Evolutionary conservation across 371 early-diverging fungal species (phyloP), one percentile per base, ranked within the genome.

Genomic region (Rhizopus stolonifer): DNA sequence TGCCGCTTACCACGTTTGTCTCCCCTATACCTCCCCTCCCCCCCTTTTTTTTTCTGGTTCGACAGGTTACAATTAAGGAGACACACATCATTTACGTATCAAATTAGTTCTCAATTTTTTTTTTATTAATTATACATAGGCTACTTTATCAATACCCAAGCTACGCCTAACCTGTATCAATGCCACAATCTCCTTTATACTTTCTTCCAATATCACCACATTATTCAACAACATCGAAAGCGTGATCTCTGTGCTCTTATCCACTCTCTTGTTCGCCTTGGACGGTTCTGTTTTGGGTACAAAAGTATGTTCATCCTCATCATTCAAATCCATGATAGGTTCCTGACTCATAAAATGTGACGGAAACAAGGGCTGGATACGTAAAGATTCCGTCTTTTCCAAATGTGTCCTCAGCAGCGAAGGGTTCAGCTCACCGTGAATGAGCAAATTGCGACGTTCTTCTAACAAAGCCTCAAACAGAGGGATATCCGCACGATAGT

Each of bases 131-230:
- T 43, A 58, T n/a, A 52, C 58, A 47, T 53, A 51, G 26, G 32
- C 17, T 10, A 64, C 51, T 51, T 43, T 79, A 65, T 92, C 92
- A 19, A 88, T 80, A n/a, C 92, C 91, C 33, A 83, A 61, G 53
- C 87, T 87, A 49, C 89, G 70, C 23, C 91, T 83, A 21, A 89
- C 89, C 63, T 91, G 90, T 52, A 94, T 73, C 18, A 89, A 77
- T 13, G 94, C 91, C 6, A 95, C 81, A 8, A 94, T 66, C 61
- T 96, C 97, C 61, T 95, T 95, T 26, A 90, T 85, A 4, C 86
- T 80, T 71, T 96, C 97, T 58, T 96, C 92, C 49, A 96, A 56
- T 23, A 95, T 89, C 14, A 96, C 86, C 14, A 93, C 89, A 65
- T 95, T 95, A 58, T 92, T 93, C 11, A 90, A 61, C 24, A 90